Base-by-base conservation (phyloP, 352 stramenopile genomes). In the Globisporangium abappressorium region DNA sequence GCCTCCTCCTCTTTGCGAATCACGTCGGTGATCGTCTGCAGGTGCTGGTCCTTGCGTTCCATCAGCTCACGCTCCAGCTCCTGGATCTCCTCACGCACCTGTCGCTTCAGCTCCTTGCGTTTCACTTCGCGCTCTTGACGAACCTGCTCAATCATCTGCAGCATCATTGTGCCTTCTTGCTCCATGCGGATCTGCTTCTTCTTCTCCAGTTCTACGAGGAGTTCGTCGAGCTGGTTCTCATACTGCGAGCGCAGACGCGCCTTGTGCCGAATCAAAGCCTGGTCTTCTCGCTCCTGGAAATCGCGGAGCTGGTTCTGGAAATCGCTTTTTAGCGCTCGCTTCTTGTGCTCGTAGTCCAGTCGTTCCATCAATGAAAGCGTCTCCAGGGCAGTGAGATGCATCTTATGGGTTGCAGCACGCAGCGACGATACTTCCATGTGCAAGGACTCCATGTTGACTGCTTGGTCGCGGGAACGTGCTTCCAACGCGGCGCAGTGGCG, bases 311-410 rank as follows among this genome's bases (percentile, higher is more conserved):
- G 85, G 18, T 59, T 76, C 58, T 78, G 62, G 56, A 87, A 91
- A 47, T 94, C 84, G n/a, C 67, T 73, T 58, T 77, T 77, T 5
- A 94, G 57, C 18, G 76, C 74, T 1, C 82, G 82, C 60, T 92
- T 94, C 61, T 88, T 85, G 71, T 90, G 85, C 62, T 94, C 85
- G 61, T 92, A 94, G 5, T 90, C 81, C 5, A 88, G 63, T 55
- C 81, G 73, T 47, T 90, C 81, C 5, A 80, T 64, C 8, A 84
- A 64, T 8, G 74, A 57, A n/a, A 90, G 65, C 2, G 78, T 80
- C 53, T 90, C 81, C n/a, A 88, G 57, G 12, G 80, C 81, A 5
- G 74, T 79, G 49, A 81, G 26, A 38, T 90, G 81, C 71, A 87
- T 79, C 58, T 82, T 80, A 38, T 84, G 78, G 20, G 60, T 71